Evolutionary conservation across 2,329 filamentous ascomycete species (phyloP).

Genomic region (Pyricularia pennisetigena): DNA sequence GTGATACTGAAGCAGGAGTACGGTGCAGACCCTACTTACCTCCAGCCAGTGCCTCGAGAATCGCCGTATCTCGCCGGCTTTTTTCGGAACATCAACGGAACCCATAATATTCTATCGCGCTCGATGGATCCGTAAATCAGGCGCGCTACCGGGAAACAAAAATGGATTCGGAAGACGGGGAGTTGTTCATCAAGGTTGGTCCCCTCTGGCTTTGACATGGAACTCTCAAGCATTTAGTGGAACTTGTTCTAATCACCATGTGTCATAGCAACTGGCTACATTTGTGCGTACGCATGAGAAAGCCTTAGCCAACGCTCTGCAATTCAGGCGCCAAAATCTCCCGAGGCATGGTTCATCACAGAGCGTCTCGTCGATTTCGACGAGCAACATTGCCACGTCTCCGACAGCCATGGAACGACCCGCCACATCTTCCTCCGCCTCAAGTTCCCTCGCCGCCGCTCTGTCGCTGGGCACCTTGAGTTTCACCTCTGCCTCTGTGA

Average conservation of each 20-base stretch:
- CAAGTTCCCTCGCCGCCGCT: slow-evolving; percentile 69
- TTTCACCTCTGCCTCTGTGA: slow-evolving; percentile 76
- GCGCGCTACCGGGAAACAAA: slow-evolving; percentile 23
- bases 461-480: slow-evolving; percentile 77
- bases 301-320: slow-evolving; percentile 88
- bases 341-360: slow-evolving; percentile 61
- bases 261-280: slow-evolving; percentile 75
- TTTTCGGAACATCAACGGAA: not conserved
- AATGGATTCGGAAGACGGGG: slow-evolving; percentile 86
- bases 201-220: not conserved
- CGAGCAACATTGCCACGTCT: slow-evolving; percentile 32
- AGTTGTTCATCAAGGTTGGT: slow-evolving; percentile 73
- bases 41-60: not conserved
- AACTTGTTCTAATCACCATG: slow-evolving; percentile 17
- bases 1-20: not conserved
- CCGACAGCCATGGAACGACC: slow-evolving; percentile 52
- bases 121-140: slow-evolving; percentile 35
- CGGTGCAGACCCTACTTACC: not conserved
- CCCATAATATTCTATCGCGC: slow-evolving; percentile 13
- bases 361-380: slow-evolving; percentile 48
- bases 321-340: slow-evolving; percentile 64
- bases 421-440: slow-evolving; percentile 57
- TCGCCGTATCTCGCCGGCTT: not conserved
- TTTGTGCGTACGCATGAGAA: slow-evolving; percentile 98
- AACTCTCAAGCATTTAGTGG: not conserved